These are phyloP conservation scores for Psidium guajava DNA, from an alignment of 345 rosid species.

Conservation along the genomic window DNA sequence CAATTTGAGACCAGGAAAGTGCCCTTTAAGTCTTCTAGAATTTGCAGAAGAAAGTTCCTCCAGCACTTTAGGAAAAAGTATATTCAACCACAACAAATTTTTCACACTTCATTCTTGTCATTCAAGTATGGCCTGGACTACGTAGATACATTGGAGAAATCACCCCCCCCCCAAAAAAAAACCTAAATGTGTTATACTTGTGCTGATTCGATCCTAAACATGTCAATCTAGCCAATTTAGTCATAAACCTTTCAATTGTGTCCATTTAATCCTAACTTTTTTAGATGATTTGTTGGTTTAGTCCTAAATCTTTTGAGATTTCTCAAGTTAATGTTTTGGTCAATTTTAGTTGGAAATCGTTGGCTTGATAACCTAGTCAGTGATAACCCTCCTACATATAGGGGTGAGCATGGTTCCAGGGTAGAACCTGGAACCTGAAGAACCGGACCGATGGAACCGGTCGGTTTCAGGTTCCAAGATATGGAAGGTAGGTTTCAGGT, in stretches of 20 bases:
- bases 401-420: too few species aligned
- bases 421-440: too few species aligned
- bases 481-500: too few species aligned
- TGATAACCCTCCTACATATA: fast-evolving
- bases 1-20: neutral
- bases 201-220: neutral
- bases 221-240: too few species aligned
- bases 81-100: neutral
- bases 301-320: neutral
- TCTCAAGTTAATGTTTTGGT: neutral
- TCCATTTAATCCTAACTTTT: too few species aligned
- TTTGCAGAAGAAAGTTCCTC: neutral
- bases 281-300: too few species aligned
- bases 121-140: neutral
- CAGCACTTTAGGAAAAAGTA: neutral
- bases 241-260: too few species aligned
- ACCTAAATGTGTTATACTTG: neutral
- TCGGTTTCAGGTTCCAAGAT: too few species aligned
- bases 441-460: too few species aligned
- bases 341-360: neutral
- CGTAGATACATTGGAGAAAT: neutral
- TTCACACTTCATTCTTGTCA: neutral
- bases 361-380: neutral
- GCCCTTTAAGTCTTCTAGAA: neutral
- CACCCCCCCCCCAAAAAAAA: too few species aligned